phyloP scores from a whole-genome alignment of 768 basidiomycete genomes.

The Boletus rubropictus region DNA sequence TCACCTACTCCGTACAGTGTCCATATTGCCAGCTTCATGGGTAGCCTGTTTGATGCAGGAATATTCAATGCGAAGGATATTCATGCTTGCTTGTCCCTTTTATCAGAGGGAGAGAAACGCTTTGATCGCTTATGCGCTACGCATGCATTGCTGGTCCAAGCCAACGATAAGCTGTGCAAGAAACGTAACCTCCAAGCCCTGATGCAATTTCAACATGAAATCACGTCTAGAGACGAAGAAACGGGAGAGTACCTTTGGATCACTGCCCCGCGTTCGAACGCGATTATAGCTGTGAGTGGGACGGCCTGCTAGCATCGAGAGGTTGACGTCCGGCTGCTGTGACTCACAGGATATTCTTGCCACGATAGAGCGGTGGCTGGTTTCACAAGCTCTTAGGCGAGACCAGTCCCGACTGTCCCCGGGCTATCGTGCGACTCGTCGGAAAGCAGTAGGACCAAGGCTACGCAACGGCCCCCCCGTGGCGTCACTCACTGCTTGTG shows the following conservation, averaged over 20 bases:
- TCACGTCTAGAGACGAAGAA: constrained; percentile 9
- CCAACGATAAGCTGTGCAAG: constrained; percentile 31
- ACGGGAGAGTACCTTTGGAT: constrained; percentile 22
- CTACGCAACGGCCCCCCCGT: background rate
- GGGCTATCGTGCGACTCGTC: constrained; percentile 5
- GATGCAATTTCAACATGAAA: constrained; percentile 13
- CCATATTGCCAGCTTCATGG: constrained; percentile 31
- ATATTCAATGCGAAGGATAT: constrained; percentile 25
- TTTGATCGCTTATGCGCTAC: constrained; percentile 31
- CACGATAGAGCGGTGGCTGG: constrained; percentile 26
- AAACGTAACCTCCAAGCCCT: constrained; percentile 15
- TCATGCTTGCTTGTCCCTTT: constrained; percentile 25
- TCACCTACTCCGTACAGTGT: constrained; percentile 16
- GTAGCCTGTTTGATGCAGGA: constrained; percentile 27
- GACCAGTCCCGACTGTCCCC: background rate
- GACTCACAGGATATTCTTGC: constrained; percentile 23
- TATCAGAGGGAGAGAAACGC: constrained; percentile 17
- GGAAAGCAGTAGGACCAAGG: constrained; percentile 24
- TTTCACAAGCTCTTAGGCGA: constrained; percentile 18
- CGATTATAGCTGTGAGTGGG: constrained; percentile 18
- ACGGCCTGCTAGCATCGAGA: background rate
- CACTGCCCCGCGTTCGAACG: constrained; percentile 10
- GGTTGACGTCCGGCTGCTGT: background rate
- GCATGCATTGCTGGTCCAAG: constrained; percentile 31
- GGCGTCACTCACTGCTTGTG: background rate